phyloP scores from a whole-genome alignment of 176 grass and related monocot species.

The Oryza rufipogon region DNA sequence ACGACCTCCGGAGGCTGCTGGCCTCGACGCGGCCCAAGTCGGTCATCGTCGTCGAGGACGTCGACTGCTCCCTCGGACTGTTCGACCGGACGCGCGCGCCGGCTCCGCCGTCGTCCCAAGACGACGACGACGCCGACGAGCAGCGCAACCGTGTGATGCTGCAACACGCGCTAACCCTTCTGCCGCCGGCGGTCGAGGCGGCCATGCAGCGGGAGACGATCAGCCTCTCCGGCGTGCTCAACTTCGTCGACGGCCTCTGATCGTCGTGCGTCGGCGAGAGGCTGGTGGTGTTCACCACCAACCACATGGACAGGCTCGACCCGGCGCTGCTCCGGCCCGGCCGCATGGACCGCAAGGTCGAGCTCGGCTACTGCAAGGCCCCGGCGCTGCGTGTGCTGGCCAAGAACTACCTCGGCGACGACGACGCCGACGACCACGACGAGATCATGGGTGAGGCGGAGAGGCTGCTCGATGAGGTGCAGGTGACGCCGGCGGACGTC shows the following conservation, averaged over 20 bases:
- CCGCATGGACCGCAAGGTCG: constrained; percentile 78
- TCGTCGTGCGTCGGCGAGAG: constrained; percentile 82
- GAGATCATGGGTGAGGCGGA: constrained; percentile 53
- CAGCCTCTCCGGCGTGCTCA: constrained; percentile 73
- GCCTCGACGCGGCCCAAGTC: constrained; percentile 71
- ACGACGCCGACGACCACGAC: background rate
- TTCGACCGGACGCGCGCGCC: constrained; percentile 35
- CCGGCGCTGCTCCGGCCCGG: constrained; percentile 67
- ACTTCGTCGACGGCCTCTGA: constrained; percentile 83
- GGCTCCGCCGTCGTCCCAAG: background rate
- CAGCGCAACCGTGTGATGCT: background rate
- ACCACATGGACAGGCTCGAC: constrained; percentile 78
- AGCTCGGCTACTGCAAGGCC: constrained; percentile 59
- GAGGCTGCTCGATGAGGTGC: constrained; percentile 18
- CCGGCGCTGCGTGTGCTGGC: constrained; percentile 61
- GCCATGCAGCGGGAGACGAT: constrained; percentile 27
- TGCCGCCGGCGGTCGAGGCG: constrained; percentile 2
- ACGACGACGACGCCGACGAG: background rate
- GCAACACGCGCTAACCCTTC: background rate
- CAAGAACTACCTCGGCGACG: constrained; percentile 60
- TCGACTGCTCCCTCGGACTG: constrained; percentile 83
- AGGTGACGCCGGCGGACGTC: constrained; percentile 75
- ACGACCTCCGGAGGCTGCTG: constrained; percentile 65
- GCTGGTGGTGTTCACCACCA: constrained; percentile 84
- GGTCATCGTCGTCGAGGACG: constrained; percentile 77